Evolutionary conservation across 179 eudicot genomes (phyloP).

Genomic region (Silene noctiflora): DNA sequence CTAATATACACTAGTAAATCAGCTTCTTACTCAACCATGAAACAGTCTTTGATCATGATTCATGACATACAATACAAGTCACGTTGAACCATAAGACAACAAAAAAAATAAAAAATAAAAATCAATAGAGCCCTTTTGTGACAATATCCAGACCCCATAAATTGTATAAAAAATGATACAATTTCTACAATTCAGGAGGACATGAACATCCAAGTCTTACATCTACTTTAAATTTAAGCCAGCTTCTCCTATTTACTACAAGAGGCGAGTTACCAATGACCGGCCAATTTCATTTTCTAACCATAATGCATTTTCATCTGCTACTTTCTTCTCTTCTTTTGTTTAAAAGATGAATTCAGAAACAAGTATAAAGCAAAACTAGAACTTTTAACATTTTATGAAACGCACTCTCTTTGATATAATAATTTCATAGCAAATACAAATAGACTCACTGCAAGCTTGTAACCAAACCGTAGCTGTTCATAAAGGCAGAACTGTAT

Average conservation of each 20-base stretch:
- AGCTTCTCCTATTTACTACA: background rate
- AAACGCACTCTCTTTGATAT: background rate
- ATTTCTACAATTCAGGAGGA: background rate
- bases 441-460: constrained; percentile 57
- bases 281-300: background rate
- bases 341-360: background rate
- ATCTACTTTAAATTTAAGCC: background rate
- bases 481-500: constrained; percentile 90
- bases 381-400: background rate
- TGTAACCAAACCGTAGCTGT: constrained; percentile 80
- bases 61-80: background rate
- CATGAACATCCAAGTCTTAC: background rate
- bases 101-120: background rate
- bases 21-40: background rate
- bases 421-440: background rate
- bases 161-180: background rate
- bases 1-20: background rate
- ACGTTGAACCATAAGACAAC: background rate
- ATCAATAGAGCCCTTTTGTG: background rate
- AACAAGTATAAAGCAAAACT: background rate
- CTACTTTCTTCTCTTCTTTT: background rate
- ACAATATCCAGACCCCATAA: background rate
- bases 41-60: too few relatives aligned
- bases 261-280: background rate
- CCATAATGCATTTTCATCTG: background rate